phyloP scores from a whole-genome alignment of 2,329 filamentous ascomycete genomes.

The Colletotrichum filicis region DNA sequence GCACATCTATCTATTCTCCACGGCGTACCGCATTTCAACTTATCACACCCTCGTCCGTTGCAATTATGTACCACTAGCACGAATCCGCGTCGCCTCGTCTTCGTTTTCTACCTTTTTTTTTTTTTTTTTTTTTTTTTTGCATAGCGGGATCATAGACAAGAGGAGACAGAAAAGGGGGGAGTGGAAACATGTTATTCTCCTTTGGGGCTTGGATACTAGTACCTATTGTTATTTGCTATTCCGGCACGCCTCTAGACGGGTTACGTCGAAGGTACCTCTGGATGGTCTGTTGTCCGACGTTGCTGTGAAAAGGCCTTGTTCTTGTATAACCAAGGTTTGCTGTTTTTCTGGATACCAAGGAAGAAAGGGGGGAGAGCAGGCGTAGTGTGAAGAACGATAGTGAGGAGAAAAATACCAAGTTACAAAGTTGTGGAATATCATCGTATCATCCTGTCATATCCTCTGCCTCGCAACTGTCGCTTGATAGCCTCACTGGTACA shows the following conservation, averaged over 20 bases:
- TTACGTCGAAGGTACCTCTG: background rate
- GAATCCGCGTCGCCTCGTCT: background rate
- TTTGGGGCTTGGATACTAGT: slow-evolving; percentile 8
- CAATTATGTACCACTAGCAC: background rate
- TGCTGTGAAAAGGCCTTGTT: background rate
- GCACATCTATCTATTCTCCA: background rate
- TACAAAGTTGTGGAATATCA: background rate
- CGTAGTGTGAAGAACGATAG: background rate
- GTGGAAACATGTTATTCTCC: background rate
- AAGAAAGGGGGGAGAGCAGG: background rate
- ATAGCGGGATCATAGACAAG: slow-evolving; percentile 23
- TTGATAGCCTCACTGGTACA: too few species aligned
- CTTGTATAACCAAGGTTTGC: background rate
- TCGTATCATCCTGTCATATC: too few species aligned
- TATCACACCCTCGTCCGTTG: background rate
- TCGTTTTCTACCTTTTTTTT: background rate
- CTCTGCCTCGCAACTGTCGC: too few species aligned
- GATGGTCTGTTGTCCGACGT: background rate
- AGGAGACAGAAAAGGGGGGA: background rate
- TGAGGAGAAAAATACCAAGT: background rate
- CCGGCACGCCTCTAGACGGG: background rate
- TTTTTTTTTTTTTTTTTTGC: slow-evolving; percentile 10
- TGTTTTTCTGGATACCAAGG: background rate
- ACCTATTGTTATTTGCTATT: background rate
- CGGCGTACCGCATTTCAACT: background rate